Evolutionary conservation across 257 asterid species (phyloP), one percentile per base, ranked within the genome.

Genomic region (Jaltomata sinuosa): DNA sequence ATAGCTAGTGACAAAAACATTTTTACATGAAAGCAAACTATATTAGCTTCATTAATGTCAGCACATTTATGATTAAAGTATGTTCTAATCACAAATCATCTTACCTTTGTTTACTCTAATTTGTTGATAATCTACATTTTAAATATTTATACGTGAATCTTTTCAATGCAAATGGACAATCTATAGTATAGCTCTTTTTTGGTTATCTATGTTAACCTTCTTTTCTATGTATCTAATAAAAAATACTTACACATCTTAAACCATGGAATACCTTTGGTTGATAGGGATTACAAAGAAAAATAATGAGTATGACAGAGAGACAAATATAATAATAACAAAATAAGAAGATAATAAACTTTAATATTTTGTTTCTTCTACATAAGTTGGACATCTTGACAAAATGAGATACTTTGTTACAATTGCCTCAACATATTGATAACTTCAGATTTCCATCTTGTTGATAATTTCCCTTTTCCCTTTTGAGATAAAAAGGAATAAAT

Each of bases 321-420:
- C 11, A 15, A 52, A 32, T n/a, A n/a, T n/a, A n/a, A 22, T 11
- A 25, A 27, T 18, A 47, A 76, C 34, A 45, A 76, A 25, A 76
- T 27, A 22, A 76, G 40, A 76, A 76, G 9, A 76, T 47, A 22
- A 32, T 32, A 10, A 25, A 47, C 10, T 12, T 81, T 22, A 45
- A n/a, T 19, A 36, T 27, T 38, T 12, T 21, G 36, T 22, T 81
- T 36, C 22, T 80, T 80, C 22, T 21, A n/a, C 42, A 81, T n/a
- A 14, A 22, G 76, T 59, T 55, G 55, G 15, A 59, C 69, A 81
- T 8, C 54, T 57, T 18, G 54, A 59, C 52, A 64, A 81, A 81
- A 34, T 40, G 50, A 81, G 76, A 81, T 22, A 59, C 19, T 42
- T 81, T 59, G 84, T 81, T 81, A 81, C 84, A 81, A 81, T 81